A percentile compares a stretch with the other conserved stretches of the same genome.
These are phyloP conservation scores for Aspergillus ibericus DNA, from an alignment of 2,329 filamentous ascomycete genomes.

Conservation along the genomic window DNA sequence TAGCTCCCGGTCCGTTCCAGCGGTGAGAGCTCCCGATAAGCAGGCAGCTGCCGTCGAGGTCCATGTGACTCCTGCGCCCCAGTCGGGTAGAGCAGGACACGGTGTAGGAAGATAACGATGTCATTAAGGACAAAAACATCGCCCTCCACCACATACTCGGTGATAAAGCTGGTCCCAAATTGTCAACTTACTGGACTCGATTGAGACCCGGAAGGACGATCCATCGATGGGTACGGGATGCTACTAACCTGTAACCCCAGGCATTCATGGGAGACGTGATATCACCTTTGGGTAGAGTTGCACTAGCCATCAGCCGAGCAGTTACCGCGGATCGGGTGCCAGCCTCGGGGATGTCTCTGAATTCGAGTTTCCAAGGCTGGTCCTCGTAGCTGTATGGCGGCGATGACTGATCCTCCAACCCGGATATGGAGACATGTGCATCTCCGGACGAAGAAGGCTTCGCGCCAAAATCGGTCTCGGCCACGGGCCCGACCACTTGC, in stretches of 20 bases:
- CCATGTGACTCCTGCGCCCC: slow-evolving; percentile 30
- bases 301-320: slow-evolving; percentile 53
- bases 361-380: slow-evolving; percentile 48
- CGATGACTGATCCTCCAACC: slow-evolving; percentile 22
- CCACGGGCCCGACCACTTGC: slow-evolving; percentile 50
- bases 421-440: slow-evolving; percentile 38
- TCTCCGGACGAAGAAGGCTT: slow-evolving; percentile 18
- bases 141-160: slow-evolving; percentile 58
- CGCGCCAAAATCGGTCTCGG: slow-evolving; percentile 38
- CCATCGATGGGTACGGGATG: slow-evolving; percentile 5
- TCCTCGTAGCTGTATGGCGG: slow-evolving; percentile 35
- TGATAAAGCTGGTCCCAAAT: slow-evolving; percentile 49
- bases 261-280: slow-evolving; percentile 52
- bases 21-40: slow-evolving; percentile 48
- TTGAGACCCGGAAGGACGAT: slow-evolving; percentile 10
- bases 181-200: slow-evolving; percentile 7
- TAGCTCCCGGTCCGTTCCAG: slow-evolving; percentile 60
- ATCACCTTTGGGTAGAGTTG: slow-evolving; percentile 51
- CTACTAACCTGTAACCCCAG: slow-evolving; percentile 54
- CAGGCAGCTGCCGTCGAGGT: slow-evolving; percentile 43
- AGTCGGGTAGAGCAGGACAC: slow-evolving; percentile 51
- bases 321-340: slow-evolving; percentile 56
- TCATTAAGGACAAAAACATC: slow-evolving; percentile 60
- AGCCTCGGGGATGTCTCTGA: slow-evolving; percentile 51
- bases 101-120: slow-evolving; percentile 57